Conservation (phyloP, 2,329 filamentous ascomycete genomes). For the Fusarium virguliforme region DNA sequence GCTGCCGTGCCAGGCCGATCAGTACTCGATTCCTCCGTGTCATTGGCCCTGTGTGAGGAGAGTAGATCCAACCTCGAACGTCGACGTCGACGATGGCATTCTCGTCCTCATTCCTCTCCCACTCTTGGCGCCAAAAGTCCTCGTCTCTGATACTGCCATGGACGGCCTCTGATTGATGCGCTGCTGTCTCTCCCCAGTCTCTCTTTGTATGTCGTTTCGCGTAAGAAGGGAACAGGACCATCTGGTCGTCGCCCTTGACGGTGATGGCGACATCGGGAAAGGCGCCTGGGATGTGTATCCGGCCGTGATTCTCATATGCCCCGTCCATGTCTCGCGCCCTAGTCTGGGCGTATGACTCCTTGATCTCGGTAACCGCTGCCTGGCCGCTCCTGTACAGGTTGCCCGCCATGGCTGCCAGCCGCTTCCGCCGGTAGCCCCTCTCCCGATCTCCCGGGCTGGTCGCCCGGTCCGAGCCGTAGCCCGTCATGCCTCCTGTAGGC, state of each 20-base stretch:
- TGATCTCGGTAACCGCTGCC: constrained; percentile 71
- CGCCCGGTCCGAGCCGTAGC: constrained; percentile 53
- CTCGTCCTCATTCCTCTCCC: constrained; percentile 85
- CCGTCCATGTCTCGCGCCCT: constrained; percentile 56
- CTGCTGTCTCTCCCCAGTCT: constrained; percentile 55
- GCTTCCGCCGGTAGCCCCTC: constrained; percentile 82
- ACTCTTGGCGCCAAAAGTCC: constrained; percentile 84
- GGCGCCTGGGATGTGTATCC: constrained; percentile 75
- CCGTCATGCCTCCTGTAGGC: constrained; percentile 45
- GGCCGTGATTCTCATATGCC: constrained; percentile 51
- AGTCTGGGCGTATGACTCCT: constrained; percentile 72
- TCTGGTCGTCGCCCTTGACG: constrained; percentile 86
- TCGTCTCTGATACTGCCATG: constrained; percentile 70
- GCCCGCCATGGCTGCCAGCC: constrained; percentile 77
- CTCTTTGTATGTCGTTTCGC: constrained; percentile 79
- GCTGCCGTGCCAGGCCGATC: constrained; percentile 86
- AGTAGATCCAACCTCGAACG: constrained; percentile 95
- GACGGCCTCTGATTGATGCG: constrained; percentile 52
- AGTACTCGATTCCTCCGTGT: constrained; percentile 89
- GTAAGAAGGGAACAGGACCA: constrained; percentile 96
- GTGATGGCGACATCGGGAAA: constrained; percentile 91
- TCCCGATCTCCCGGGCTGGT: constrained; percentile 61
- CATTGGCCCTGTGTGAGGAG: constrained; percentile 87
- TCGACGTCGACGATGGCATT: constrained; percentile 94
- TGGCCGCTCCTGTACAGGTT: constrained; percentile 71